A percentile compares a stretch with the other conserved stretches of the same genome.
Evolutionary conservation across 1,139 yeast species (phyloP).

Genomic region (Lodderomyces beijingensis): DNA sequence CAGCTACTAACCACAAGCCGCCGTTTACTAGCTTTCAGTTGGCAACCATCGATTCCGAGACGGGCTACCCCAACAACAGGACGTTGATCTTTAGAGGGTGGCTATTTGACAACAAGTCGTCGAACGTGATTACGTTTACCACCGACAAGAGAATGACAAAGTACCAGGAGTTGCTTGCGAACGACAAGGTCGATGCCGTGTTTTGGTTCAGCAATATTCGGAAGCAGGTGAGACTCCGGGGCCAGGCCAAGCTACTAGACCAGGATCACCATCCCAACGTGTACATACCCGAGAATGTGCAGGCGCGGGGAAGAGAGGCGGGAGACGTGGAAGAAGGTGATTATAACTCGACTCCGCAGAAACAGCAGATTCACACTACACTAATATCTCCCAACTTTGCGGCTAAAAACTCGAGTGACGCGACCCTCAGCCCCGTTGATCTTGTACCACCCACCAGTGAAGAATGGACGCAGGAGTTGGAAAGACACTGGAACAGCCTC

Average conservation of each 20-base stretch:
- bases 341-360: constrained; percentile 6
- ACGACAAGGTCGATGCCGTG: constrained; percentile 67
- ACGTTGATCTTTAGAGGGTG: constrained; percentile 75
- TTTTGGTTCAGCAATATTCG: constrained; percentile 60
- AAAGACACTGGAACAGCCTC: constrained; percentile 58
- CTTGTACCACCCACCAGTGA: constrained; percentile 47
- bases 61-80: constrained; percentile 59
- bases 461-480: constrained; percentile 65
- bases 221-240: constrained; percentile 71
- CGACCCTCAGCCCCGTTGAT: constrained; percentile 5
- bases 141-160: constrained; percentile 72
- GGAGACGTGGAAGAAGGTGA: constrained; percentile 3
- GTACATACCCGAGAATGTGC: constrained; percentile 19
- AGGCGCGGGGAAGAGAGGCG: neutral
- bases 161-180: constrained; percentile 45
- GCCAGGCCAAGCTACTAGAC: constrained; percentile 51
- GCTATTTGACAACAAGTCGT: constrained; percentile 62
- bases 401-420: constrained; percentile 7
- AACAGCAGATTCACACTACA: constrained; percentile 19
- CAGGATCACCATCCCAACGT: constrained; percentile 29
- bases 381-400: constrained; percentile 25
- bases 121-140: constrained; percentile 64
- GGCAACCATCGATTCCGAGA: constrained; percentile 54
- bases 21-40: constrained; percentile 62
- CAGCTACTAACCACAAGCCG: constrained; percentile 20